Evolutionary conservation across 805 yeast species (phyloP), one percentile per base, ranked within the genome.

Genomic region (Cyberlindnera euphorbiiphila): DNA sequence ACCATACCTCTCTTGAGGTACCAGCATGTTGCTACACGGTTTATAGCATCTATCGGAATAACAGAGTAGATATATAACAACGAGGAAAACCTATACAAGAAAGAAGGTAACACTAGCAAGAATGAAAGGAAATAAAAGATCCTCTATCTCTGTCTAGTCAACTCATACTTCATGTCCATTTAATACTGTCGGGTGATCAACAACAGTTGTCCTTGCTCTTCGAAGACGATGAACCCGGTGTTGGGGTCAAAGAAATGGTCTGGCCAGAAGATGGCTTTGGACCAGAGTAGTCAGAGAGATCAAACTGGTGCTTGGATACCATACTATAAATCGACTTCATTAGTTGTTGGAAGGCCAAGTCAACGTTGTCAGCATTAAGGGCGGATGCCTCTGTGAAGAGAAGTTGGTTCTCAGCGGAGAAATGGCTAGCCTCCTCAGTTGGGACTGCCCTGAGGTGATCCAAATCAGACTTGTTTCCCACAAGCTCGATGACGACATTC

Each of bases 331-430:
- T 93, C 54, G 91, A 86, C 47, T 89, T 86, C 56, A 93, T 77
- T 50, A 93, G 76, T 62, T 89, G 95, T 61, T 88, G 86, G 75
- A 93, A 93, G 8, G 97, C 89, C 49, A 79, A 72, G 60, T 93
- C 98, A 41, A 93, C 98, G 61, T 93, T 93, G 57, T 91, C 94
- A 30, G 95, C 82, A 51, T 86, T 86, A 46, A 93, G 73, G 19
- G 98, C 98, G 44, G 94, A 82, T 12, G 98, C 94, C 69, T 93
- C 98, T 31, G 96, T 91, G 61, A 93, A 93, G 54, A 93, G 69
- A 53, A 93, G 72, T 61, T 78, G 85, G 68, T 93, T 89, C 64
- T 93, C 97, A 43, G 85, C 77, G 26, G 96, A 96, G 66, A 89
- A 89, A 57, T 82, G 85, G 64, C 81, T 84, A 42, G 98, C 98